These are phyloP conservation scores for Ascochyta fabae DNA, from an alignment of 2,329 filamentous ascomycete species.

Conservation along the genomic window DNA sequence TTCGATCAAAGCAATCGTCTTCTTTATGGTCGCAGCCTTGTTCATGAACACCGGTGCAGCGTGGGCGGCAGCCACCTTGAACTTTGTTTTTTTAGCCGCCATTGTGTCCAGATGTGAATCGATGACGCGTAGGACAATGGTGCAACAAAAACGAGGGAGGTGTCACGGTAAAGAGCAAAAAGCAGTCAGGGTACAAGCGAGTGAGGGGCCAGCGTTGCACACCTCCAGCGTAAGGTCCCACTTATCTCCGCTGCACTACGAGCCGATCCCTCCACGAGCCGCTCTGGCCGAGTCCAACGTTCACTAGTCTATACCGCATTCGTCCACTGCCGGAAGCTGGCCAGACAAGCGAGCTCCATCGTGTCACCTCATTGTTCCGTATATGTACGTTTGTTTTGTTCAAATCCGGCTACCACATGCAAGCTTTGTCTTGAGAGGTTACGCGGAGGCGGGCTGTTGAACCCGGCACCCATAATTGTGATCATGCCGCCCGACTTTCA, in stretches of 20 bases:
- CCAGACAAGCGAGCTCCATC: not conserved
- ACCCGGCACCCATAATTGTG: not conserved
- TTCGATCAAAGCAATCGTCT: slow-evolving; percentile 43
- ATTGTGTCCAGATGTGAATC: slow-evolving; percentile 11
- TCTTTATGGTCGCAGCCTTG: slow-evolving; percentile 44
- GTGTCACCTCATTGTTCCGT: not conserved
- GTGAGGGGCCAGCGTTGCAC: slow-evolving; percentile 1
- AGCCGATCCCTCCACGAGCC: slow-evolving; percentile 6
- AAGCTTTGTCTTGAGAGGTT: not conserved
- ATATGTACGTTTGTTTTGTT: not conserved
- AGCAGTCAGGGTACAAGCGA: not conserved
- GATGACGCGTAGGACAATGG: not conserved
- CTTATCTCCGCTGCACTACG: slow-evolving; percentile 1
- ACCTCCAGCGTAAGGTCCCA: not conserved
- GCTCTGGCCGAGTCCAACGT: not conserved
- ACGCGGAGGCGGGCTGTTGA: not conserved
- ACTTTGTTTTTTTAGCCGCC: slow-evolving; percentile 34
- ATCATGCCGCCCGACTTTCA: not conserved
- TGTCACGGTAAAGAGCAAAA: slow-evolving; percentile 2
- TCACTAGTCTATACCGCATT: slow-evolving; percentile 1
- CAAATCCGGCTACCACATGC: not conserved
- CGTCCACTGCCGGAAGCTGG: not conserved
- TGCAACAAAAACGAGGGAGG: not conserved
- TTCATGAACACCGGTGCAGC: slow-evolving; percentile 49
- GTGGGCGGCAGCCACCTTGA: slow-evolving; percentile 48